Evolutionary conservation across 2,329 filamentous ascomycete genomes (phyloP), one percentile per base, ranked within the genome.

Genomic region (Gaeumannomyces sp.): DNA sequence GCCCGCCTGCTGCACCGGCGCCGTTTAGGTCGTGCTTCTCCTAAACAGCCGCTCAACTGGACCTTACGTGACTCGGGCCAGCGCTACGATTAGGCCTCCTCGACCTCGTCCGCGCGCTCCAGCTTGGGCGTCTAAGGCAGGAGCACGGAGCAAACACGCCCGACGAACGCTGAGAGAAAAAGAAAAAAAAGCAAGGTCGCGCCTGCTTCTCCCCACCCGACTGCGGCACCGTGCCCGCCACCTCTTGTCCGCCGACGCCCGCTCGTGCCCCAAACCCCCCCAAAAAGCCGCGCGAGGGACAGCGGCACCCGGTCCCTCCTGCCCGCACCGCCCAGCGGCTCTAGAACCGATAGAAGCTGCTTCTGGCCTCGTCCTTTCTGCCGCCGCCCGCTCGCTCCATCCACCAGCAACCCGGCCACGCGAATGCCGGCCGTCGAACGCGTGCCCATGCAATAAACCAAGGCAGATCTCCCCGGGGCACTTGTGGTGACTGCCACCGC

Each of bases 401-500:
- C 45, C 45, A 22, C 19, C 45, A n/a, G 45, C 19, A n/a, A 11
- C 22, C 45, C 45, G 45, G 45, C 45, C 45, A 53, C 22, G 45
- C 45, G 45, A 53, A 53, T 8, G 45, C 22, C 45, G 45, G 45
- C 45, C 45, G 45, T 53, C 45, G 45, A 53, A 53, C 45, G 19
- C 22, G 22, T 53, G 45, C 22, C 45, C 45, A 53, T 53, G 45
- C 45, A 53, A 53, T 53, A 53, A 53, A 53, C 22, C 45, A 53
- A 53, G n/a, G 45, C 19, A 50, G 7, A n/a, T n/a, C 4, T 53
- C 45, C 45, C 45, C 45, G 45, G 45, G 45, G 45, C n/a, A n/a
- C 45, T 53, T 25, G 45, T 53, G 45, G 45, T 59, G 27, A 59
- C 25, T 29, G 57, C 57, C 57, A 29, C 57, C 25, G 57, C 57